Evolutionary conservation across 331 rosid genomes (phyloP).

Genomic region (Arachis monticola): DNA sequence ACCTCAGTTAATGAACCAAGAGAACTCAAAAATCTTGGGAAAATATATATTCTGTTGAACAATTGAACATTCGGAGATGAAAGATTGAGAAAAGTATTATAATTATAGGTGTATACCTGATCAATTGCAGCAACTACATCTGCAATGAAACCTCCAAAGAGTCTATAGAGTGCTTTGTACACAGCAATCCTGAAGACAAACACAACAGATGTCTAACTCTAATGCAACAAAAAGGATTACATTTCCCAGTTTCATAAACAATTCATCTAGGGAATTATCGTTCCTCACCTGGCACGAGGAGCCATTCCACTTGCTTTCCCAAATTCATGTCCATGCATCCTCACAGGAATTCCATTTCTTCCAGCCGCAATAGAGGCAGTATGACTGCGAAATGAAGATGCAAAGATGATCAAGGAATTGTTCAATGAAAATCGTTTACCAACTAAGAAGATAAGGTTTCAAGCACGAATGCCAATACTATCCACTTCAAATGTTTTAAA

Average conservation of each 20-base stretch:
- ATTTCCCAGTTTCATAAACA: conserved; percentile 13
- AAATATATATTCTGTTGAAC: neutral
- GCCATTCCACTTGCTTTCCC: conserved; percentile 99
- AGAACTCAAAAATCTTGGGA: neutral
- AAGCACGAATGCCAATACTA: conserved; percentile 16
- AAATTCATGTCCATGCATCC: conserved; percentile 92
- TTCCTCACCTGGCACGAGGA: conserved; percentile 96
- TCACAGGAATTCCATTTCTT: conserved; percentile 95
- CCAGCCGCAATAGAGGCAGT: conserved; percentile 99
- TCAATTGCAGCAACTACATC: conserved; percentile 99
- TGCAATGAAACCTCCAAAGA: conserved; percentile 94
- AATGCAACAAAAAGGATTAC: conserved; percentile 13
- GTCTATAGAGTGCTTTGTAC: conserved; percentile 94
- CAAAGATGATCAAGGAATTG: conserved; percentile 29
- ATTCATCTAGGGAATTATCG: conserved; percentile 7
- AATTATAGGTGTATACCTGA: conserved; percentile 62
- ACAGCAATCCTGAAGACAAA: conserved; percentile 87
- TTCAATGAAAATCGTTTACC: conserved; percentile 20
- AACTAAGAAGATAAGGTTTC: conserved; percentile 33
- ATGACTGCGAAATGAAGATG: conserved; percentile 68
- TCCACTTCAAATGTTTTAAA: conserved; percentile 21
- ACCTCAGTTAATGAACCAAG: neutral
- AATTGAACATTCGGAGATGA: conserved; percentile 12
- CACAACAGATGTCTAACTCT: conserved; percentile 8
- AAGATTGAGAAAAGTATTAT: conserved; percentile 25